These are phyloP conservation scores for Podaxis rugospora DNA, from an alignment of 768 basidiomycete species.

Conservation along the genomic window DNA sequence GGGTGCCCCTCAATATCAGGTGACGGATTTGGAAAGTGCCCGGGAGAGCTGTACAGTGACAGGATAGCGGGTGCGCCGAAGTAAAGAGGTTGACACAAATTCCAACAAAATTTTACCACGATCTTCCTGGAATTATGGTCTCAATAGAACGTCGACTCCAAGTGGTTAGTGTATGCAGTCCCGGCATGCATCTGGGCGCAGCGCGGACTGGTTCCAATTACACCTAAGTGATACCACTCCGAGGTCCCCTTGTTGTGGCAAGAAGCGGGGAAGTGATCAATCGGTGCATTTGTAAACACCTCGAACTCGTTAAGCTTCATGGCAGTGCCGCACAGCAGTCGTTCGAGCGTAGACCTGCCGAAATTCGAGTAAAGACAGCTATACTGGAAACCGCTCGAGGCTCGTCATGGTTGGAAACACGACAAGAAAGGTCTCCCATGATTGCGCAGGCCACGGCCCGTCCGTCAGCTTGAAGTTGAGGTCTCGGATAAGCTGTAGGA, in stretches of 20 bases:
- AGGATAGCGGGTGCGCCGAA: background rate
- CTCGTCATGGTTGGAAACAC: background rate
- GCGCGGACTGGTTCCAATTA: background rate
- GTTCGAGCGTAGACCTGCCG: background rate
- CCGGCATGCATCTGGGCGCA: background rate
- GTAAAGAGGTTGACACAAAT: background rate
- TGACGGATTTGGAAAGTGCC: background rate
- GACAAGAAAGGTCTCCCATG: background rate
- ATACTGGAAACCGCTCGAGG: background rate
- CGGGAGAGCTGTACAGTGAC: background rate
- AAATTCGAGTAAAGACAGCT: background rate
- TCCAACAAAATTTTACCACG: background rate
- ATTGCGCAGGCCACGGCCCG: background rate
- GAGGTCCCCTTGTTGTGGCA: background rate
- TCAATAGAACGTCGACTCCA: background rate
- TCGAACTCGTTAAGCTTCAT: background rate
- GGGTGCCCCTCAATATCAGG: background rate
- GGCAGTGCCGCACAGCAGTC: background rate
- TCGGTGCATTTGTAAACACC: background rate
- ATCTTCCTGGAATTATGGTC: background rate
- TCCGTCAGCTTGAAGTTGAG: background rate
- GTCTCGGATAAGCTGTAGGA: background rate
- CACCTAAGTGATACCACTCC: background rate
- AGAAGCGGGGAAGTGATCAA: background rate
- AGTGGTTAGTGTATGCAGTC: background rate